A percentile compares a stretch with the other conserved stretches of the same genome.
These are phyloP conservation scores for Candida loeiensis DNA, from an alignment of 805 yeast genomes.

Conservation along the genomic window DNA sequence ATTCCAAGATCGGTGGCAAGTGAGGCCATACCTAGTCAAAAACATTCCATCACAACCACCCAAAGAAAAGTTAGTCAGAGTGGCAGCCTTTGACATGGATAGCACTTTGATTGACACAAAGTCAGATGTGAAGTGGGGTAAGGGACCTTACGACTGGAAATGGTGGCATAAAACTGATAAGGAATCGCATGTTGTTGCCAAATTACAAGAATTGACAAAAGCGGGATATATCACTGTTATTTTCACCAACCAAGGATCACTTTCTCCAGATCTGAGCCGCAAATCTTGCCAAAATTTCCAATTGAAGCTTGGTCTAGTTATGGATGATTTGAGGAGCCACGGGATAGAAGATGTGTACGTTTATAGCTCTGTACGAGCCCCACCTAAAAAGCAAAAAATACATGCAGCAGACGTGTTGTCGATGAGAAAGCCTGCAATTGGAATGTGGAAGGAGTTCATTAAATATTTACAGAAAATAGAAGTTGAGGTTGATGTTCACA, in stretches of 20 bases:
- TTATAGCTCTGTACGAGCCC: conserved; percentile 63
- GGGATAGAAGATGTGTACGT: conserved; percentile 34
- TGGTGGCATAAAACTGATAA: conserved; percentile 31
- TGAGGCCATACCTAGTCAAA: conserved; percentile 4
- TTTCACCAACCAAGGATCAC: conserved; percentile 84
- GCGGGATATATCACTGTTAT: conserved; percentile 50
- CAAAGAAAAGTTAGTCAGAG: conserved; percentile 11
- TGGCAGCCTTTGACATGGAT: conserved; percentile 85
- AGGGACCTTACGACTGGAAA: conserved; percentile 70
- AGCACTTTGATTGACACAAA: conserved; percentile 69
- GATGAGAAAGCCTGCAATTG: conserved; percentile 71
- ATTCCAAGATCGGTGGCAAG: conserved; percentile 6
- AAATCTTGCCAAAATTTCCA: conserved; percentile 41
- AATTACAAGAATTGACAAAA: conserved; percentile 20
- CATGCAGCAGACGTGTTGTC: not conserved
- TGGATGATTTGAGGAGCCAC: conserved; percentile 20
- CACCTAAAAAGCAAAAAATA: conserved; percentile 20
- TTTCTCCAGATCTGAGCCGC: conserved; percentile 35
- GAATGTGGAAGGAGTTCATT: conserved; percentile 66
- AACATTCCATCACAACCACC: not conserved
- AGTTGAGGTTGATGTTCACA: conserved; percentile 33
- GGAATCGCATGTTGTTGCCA: conserved; percentile 18
- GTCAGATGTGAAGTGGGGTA: conserved; percentile 57
- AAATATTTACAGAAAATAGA: conserved; percentile 32
- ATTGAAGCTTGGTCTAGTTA: conserved; percentile 38